Evolutionary conservation across 805 yeast species (phyloP), one percentile per base, ranked within the genome.

Genomic region (Wickerhamiella sorbophila): DNA sequence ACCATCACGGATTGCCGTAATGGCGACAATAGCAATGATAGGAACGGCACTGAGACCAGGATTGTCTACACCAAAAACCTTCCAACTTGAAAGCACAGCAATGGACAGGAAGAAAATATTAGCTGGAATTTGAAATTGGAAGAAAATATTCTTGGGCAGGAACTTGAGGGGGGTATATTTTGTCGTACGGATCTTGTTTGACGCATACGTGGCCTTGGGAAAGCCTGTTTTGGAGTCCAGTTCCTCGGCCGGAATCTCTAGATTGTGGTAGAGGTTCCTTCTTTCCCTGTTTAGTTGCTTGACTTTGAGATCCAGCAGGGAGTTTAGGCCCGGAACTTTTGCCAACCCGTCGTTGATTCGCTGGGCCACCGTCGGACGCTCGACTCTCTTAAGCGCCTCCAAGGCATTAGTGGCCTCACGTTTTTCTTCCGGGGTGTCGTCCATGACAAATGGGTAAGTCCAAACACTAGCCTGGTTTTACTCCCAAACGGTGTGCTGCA

Each of bases 121-220:
- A 35, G 98, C 98, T 48, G 87, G 74, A 59, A 87, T 88, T 51
- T 72, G 75, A 60, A 87, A 87, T 64, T 91, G 97, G 48, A 72
- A 70, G 36, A 63, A 60, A 38, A 88, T 59, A 61, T 88, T 86
- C 59, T 86, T 86, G 2, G 97, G 97, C 24, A 91, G 49, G 55
- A 88, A 88, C 6, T 85, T 67, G 36, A 91, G 57, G 4, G 97
- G 95, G 2, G 96, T 88, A 61, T 88, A 88, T 64, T 85, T 88
- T 2, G 98, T 85, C 0, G 97, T 86, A 65, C 96, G 75, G 51
- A 91, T 84, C 60, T 91, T 87, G 66, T 88, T 88, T 53, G 95
- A 71, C 9, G 93, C 76, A 56, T 81, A 88, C n/a, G 60, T 57
- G 0, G 68, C 66, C 16, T 53, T 55, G 1, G 88, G 82, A 31